Evolutionary conservation across 257 asterid species (phyloP).

Genomic region (Fraxinus anomala): DNA sequence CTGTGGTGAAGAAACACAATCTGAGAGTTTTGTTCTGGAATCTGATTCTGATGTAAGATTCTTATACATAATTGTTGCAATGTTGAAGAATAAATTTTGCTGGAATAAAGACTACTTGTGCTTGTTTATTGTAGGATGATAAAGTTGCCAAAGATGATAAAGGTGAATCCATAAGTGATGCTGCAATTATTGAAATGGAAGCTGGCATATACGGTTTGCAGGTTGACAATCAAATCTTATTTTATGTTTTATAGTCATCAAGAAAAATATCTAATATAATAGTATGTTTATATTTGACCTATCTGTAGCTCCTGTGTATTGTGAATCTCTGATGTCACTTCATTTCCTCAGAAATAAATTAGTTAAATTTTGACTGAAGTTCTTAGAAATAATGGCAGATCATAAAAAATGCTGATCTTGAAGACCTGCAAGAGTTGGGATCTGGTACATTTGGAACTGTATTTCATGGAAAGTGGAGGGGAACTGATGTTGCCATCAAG

Average conservation of each 20-base stretch:
- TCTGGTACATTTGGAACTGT: constrained; percentile 64
- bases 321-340: not conserved
- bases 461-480: constrained; percentile 62
- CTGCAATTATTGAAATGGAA: constrained; percentile 7
- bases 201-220: constrained; percentile 8
- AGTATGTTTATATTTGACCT: not conserved
- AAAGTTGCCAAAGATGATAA: not conserved
- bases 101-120: not conserved
- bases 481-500: constrained; percentile 61
- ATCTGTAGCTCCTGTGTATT: not conserved
- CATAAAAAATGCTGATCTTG: constrained; percentile 51
- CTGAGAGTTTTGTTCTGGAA: not conserved
- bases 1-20: not conserved
- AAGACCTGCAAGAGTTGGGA: constrained; percentile 53
- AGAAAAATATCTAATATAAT: not conserved
- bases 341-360: not conserved
- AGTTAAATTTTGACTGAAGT: constrained; percentile 16
- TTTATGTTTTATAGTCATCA: not conserved
- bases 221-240: not conserved
- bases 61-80: not conserved
- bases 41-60: constrained; percentile 6
- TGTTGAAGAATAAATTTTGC: not conserved
- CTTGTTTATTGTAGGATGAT: not conserved
- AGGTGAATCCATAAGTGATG: not conserved
- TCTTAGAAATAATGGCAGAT: constrained; percentile 32